Base-by-base conservation (phyloP, 2,329 filamentous ascomycete genomes). In the Colletotrichum melonis region DNA sequence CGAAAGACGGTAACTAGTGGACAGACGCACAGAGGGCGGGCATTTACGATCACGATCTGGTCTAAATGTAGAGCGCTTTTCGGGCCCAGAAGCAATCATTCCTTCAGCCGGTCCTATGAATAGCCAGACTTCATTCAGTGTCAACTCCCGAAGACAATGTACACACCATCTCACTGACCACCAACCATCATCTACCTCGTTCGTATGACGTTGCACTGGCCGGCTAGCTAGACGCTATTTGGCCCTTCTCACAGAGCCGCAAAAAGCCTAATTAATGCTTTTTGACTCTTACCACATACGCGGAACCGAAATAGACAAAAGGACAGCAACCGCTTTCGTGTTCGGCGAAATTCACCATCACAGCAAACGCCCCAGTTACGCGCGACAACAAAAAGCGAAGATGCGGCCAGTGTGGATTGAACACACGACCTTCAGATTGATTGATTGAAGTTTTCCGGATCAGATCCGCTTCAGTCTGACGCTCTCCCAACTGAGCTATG, bases 331-430 rank as follows among this genome's bases (percentile, higher is more conserved):
- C 5, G 16, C 42, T 6, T 46, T 16, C 42, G 9, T 30, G 28
- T 8, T 30, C 28, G 0, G 28, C 28, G 7, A 8, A 8, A 30
- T 30, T 8, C 28, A 30, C 28, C 28, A 30, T 30, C 28, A 30
- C 28, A 26, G 26, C 35, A 38, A 38, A 14, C 35, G 35, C 35
- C 35, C 35, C 5, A 35, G 14, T 38, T 9, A 46, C 38, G n/a
- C 26, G 11, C 6, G 28, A 8, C 26, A 19, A 7, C 58, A 69
- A 72, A 73, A 70, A 9, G 9, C 5, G 32, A 60, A 65, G 32
- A 70, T 73, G 70, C 70, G 70, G 70, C 67, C 70, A 73, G 70
- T 73, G 70, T 73, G 70, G 70, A 73, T 73, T 73, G 70, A 73
- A 73, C 70, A 73, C 69, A 72, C 69, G 69, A 72, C 69, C 69